phyloP scores from a whole-genome alignment of 345 rosid species.

The rapeseed (Brassica napus) region DNA sequence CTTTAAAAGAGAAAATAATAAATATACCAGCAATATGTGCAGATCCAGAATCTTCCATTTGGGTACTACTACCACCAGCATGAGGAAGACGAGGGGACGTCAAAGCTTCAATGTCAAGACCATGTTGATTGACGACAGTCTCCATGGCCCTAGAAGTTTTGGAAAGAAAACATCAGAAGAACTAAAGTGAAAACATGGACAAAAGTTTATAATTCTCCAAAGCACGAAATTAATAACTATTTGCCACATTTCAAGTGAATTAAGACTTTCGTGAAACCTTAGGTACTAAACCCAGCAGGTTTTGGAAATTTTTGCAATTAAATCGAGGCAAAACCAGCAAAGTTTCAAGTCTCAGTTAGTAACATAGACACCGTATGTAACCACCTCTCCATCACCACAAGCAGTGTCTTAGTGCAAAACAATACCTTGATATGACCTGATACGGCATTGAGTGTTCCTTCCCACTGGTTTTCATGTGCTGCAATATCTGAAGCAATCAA shows the following conservation, averaged over 20 bases:
- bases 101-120: conserved; percentile 91
- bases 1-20: conserved; percentile 6
- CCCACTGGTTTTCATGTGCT: conserved; percentile 97
- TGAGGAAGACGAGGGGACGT: conserved; percentile 71
- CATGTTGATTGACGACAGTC: conserved; percentile 87
- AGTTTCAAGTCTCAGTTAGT: not conserved
- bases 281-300: too few species aligned
- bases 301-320: too few species aligned
- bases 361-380: not conserved
- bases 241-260: conserved; percentile 6
- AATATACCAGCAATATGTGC: conserved; percentile 65
- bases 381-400: not conserved
- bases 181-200: conserved; percentile 17
- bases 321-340: not conserved
- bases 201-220: not conserved
- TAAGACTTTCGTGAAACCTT: too few species aligned
- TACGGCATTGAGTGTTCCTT: conserved; percentile 99
- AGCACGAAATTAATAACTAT: not conserved
- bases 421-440: conserved; percentile 97
- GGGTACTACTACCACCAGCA: conserved; percentile 64
- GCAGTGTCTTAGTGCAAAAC: not conserved
- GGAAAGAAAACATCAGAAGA: conserved; percentile 37
- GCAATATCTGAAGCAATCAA: conserved; percentile 65
- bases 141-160: conserved; percentile 81
- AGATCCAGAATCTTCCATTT: conserved; percentile 68